Percentiles rank a stretch among this genome's conserved stretches.
Conservation (phyloP, 2,329 filamentous ascomycete species). For the Xylogone sp. region DNA sequence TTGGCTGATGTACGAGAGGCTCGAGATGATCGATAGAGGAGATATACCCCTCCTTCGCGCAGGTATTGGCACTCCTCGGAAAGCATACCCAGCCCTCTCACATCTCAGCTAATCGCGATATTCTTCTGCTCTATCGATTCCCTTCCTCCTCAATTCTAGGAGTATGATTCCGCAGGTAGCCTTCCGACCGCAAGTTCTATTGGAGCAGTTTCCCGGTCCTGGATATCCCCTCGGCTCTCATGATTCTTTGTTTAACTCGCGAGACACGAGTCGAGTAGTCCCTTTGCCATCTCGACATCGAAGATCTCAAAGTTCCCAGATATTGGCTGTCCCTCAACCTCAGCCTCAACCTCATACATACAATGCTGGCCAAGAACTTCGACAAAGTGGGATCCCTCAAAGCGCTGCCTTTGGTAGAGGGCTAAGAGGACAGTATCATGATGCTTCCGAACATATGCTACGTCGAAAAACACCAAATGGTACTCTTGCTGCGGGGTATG, state of each 20-base stretch:
- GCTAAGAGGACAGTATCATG: slow-evolving; percentile 20
- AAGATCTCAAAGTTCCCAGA: slow-evolving; percentile 15
- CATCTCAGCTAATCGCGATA: slow-evolving; percentile 4
- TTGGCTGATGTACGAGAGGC: slow-evolving; percentile 14
- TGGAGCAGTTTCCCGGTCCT: slow-evolving; percentile 20
- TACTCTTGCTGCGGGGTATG: slow-evolving; percentile 88
- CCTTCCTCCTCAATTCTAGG: slow-evolving; percentile 13
- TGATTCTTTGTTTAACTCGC: slow-evolving; percentile 14
- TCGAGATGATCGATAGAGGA: slow-evolving; percentile 28
- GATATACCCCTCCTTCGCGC: slow-evolving; percentile 26
- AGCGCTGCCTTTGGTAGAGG: slow-evolving; percentile 9
- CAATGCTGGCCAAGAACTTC: slow-evolving; percentile 18
- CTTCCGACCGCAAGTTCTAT: slow-evolving; percentile 32
- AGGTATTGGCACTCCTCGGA: slow-evolving; percentile 29
- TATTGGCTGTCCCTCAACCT: slow-evolving; percentile 12
- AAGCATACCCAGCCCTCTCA: slow-evolving; percentile 13
- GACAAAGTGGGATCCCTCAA: slow-evolving; percentile 10
- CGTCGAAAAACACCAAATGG: slow-evolving; percentile 91
- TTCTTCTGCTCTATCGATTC: neutral
- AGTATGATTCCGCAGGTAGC: slow-evolving; percentile 47
- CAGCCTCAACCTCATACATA: slow-evolving; percentile 21
- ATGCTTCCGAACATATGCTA: slow-evolving; percentile 67
- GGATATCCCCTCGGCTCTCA: slow-evolving; percentile 22
- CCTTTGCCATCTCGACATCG: slow-evolving; percentile 24
- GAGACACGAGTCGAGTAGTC: slow-evolving; percentile 16